Base-by-base conservation (phyloP, 176 grass and related monocot species). In the Juncus effusus region DNA sequence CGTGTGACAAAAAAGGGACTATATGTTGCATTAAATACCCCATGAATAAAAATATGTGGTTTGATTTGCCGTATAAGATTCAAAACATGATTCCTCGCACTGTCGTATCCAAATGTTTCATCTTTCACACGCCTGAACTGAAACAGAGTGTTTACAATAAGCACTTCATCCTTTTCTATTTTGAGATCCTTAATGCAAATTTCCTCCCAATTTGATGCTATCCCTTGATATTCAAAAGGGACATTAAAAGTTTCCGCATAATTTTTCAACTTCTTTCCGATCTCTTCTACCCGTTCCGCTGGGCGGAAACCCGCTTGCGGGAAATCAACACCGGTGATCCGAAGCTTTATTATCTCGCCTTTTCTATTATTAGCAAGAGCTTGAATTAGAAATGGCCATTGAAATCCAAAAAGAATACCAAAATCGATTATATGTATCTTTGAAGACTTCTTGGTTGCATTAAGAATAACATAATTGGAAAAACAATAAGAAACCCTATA, bases 341-440 rank as follows among this genome's bases (percentile, higher is more conserved):
- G 71, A 56, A 93, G 80, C 71, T 66, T 79, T n/a, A 72, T 77
- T 4, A 78, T 70, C 0, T 75, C 78, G 16, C 71, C 62, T 70
- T 79, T 62, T 65, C 81, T 77, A 10, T 60, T 74, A n/a, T n/a
- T n/a, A 19, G 75, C 56, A 0, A 93, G 78, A 40, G 74, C 68
- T 51, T 87, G 76, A 51, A 93, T 82, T 3, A 93, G n/a, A n/a
- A n/a, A n/a, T n/a, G n/a, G n/a, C n/a, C n/a, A n/a, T n/a, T n/a
- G n/a, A n/a, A n/a, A n/a, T n/a, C 89, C 84, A 51, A 55, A 80
- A 74, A 10, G 74, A 51, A 85, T 84, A 15, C 89, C 89, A 40
- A 93, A 87, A 77, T 88, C 89, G 12, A 93, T 66, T 28, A 93
- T 93, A 59, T 93, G 89, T 13, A 88, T 54, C 56, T 39, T 67